Conservation (phyloP, 495 filamentous ascomycete species). For the Penicillium coprophilum region DNA sequence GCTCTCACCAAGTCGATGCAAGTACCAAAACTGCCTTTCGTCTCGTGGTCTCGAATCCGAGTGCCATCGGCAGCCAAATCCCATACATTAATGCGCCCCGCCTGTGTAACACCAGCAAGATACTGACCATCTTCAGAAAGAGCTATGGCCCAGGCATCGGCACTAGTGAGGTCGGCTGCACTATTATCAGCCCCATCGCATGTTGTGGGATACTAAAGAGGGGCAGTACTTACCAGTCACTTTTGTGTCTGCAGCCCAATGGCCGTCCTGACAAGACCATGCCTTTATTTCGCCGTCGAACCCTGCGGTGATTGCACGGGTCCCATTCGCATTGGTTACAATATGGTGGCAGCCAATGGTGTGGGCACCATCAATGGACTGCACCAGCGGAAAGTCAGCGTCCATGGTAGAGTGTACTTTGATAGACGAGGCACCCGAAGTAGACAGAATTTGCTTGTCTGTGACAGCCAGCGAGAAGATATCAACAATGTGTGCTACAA, state of each 20-base stretch:
- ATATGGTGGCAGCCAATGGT: conserved; percentile 88
- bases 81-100: conserved; percentile 89
- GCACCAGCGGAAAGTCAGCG: conserved; percentile 69
- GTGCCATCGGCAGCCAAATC: conserved; percentile 55
- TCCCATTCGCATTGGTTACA: conserved; percentile 64
- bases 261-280: conserved; percentile 61
- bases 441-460: conserved; percentile 70
- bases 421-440: conserved; percentile 75
- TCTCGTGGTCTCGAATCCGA: conserved; percentile 79
- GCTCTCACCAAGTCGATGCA: conserved; percentile 72
- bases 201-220: neutral
- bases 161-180: conserved; percentile 31
- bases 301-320: conserved; percentile 73
- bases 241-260: conserved; percentile 53
- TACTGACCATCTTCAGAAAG: conserved; percentile 79
- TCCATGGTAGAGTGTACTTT: conserved; percentile 71
- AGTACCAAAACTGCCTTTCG: conserved; percentile 86
- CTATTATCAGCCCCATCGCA: conserved; percentile 9
- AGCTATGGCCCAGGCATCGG: conserved; percentile 79
- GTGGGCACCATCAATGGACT: conserved; percentile 75
- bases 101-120: conserved; percentile 76
- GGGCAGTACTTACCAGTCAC: conserved; percentile 40
- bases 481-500: conserved; percentile 75
- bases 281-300: conserved; percentile 84
- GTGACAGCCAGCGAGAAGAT: conserved; percentile 91